Percentiles rank a stretch among this genome's conserved stretches.
phyloP scores from a whole-genome alignment of 345 rosid species.

The Salix purpurea region DNA sequence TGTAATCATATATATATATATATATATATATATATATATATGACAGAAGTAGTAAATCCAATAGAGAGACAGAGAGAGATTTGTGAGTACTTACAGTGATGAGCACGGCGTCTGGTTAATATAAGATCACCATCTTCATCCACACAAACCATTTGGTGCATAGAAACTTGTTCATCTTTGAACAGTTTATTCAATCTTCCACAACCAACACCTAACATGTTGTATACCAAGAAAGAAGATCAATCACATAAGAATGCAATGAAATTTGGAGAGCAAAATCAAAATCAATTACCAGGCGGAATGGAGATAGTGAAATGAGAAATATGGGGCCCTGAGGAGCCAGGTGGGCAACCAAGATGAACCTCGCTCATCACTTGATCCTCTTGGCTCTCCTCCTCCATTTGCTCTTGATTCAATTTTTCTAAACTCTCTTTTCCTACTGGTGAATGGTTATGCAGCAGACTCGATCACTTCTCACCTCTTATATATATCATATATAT shows the following conservation, averaged over 20 bases:
- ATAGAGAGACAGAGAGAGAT: neutral
- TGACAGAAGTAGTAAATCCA: neutral
- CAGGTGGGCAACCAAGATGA: conserved; percentile 75
- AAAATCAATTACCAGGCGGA: conserved; percentile 40
- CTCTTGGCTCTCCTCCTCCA: conserved; percentile 10
- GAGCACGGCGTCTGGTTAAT: conserved; percentile 51
- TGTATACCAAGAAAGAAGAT: neutral
- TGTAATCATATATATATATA: neutral
- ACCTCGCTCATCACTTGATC: conserved; percentile 79
- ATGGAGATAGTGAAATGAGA: conserved; percentile 58
- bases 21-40: too few relatives aligned
- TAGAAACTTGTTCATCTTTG: conserved; percentile 19
- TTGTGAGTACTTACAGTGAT: conserved; percentile 16
- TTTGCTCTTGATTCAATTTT: neutral
- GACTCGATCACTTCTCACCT: neutral
- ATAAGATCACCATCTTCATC: conserved; percentile 91
- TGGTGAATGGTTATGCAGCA: neutral
- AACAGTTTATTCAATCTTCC: conserved; percentile 31
- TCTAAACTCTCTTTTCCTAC: neutral
- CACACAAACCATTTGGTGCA: conserved; percentile 20
- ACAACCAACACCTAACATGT: conserved; percentile 26
- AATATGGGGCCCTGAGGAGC: conserved; percentile 45
- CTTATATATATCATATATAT: too few relatives aligned
- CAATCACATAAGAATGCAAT: neutral
- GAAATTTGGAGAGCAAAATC: neutral